A percentile compares a stretch with the other conserved stretches of the same genome.
Conservation (phyloP, 768 basidiomycete genomes). For the Polyporus arcularius region DNA sequence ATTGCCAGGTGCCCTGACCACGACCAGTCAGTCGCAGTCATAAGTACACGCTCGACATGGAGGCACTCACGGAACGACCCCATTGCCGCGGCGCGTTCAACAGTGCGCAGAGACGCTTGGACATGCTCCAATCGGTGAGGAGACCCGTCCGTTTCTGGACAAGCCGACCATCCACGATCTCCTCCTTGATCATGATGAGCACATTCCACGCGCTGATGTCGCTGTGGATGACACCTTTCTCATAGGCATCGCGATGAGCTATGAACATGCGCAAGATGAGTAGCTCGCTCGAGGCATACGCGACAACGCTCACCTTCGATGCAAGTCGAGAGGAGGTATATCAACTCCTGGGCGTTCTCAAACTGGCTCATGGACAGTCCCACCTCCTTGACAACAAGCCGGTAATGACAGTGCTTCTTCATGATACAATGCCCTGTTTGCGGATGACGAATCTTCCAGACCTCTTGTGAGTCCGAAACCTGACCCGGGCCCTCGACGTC, state of each 20-base stretch:
- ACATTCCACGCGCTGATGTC: conserved; percentile 15
- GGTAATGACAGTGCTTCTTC: conserved; percentile 6
- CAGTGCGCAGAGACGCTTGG: background rate
- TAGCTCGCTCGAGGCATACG: too few species aligned
- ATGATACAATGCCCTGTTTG: background rate
- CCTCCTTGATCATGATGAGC: background rate
- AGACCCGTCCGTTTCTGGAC: background rate
- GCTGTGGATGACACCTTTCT: conserved; percentile 2
- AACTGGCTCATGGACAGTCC: background rate
- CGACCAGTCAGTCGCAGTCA: background rate
- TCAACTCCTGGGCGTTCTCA: background rate
- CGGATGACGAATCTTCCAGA: background rate
- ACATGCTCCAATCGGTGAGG: conserved; percentile 10
- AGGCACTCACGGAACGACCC: conserved; percentile 3
- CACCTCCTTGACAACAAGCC: conserved; percentile 9
- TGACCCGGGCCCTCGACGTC: background rate
- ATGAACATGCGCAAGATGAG: background rate
- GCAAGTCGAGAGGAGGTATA: background rate
- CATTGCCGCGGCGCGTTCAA: background rate
- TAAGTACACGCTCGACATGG: too few species aligned
- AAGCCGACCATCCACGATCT: background rate
- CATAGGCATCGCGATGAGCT: background rate
- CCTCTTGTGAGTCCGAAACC: background rate
- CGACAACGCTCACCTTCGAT: background rate
- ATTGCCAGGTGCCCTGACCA: conserved; percentile 13